Evolutionary conservation across 352 stramenopile species (phyloP).

Genomic region (Globisporangium cylindrosporum): DNA sequence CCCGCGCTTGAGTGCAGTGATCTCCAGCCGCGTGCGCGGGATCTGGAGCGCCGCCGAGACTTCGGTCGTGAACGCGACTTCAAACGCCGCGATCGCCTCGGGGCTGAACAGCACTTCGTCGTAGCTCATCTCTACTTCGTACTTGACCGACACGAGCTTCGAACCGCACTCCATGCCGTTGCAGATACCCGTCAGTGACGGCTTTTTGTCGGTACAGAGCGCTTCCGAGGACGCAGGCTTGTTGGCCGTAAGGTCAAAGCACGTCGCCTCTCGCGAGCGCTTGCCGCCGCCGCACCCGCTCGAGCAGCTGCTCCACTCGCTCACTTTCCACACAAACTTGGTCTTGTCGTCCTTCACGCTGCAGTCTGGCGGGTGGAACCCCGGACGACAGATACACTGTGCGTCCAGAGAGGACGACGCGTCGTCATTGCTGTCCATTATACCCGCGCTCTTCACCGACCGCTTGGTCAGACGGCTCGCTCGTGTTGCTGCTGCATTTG

Average conservation of each 20-base stretch:
- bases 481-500: not conserved
- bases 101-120: conserved; percentile 70
- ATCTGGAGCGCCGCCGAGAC: conserved; percentile 61
- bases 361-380: conserved; percentile 62
- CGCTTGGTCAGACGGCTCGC: not conserved
- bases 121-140: conserved; percentile 74
- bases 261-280: conserved; percentile 39
- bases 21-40: conserved; percentile 46
- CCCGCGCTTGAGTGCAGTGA: conserved; percentile 48
- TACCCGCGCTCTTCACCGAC: not conserved
- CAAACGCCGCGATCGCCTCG: conserved; percentile 49
- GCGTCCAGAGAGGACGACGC: conserved; percentile 28
- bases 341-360: conserved; percentile 43
- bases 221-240: conserved; percentile 23
- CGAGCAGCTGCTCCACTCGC: conserved; percentile 50
- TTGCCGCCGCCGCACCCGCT: conserved; percentile 65
- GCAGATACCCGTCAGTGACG: conserved; percentile 60
- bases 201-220: conserved; percentile 39
- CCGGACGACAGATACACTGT: conserved; percentile 60
- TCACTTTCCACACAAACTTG: conserved; percentile 50
- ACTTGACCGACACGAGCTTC: conserved; percentile 61
- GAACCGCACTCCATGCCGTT: conserved; percentile 77
- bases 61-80: conserved; percentile 64
- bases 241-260: conserved; percentile 31
- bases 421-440: conserved; percentile 18